Evolutionary conservation across 768 basidiomycete species (phyloP).

Genomic region (Hirschioporus abietinus): DNA sequence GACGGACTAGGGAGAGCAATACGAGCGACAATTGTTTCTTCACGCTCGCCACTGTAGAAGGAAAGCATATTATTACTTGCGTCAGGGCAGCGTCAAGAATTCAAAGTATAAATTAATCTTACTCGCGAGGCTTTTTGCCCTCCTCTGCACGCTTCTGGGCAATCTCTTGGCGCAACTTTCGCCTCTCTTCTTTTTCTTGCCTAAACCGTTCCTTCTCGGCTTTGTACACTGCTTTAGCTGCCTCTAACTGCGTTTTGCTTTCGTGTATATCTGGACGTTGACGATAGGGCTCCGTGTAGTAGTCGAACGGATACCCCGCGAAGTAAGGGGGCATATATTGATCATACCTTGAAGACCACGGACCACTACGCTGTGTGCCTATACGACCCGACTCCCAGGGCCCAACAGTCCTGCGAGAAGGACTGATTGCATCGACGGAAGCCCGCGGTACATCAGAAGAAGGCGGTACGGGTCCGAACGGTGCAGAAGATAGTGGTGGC

Average conservation of each 20-base stretch:
- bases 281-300: constrained; percentile 10
- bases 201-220: constrained; percentile 67
- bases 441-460: constrained; percentile 14
- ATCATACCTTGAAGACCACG: neutral
- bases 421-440: constrained; percentile 9
- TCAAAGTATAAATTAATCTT: constrained; percentile 12
- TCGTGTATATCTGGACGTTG: constrained; percentile 8
- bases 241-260: constrained; percentile 40
- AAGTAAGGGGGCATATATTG: neutral
- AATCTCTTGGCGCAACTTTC: constrained; percentile 29
- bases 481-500: constrained; percentile 11
- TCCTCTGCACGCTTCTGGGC: constrained; percentile 10
- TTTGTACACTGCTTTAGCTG: constrained; percentile 63
- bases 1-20: neutral
- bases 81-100: constrained; percentile 12
- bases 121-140: constrained; percentile 4
- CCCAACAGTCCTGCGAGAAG: neutral
- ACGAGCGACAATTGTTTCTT: constrained; percentile 12
- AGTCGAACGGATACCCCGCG: constrained; percentile 3
- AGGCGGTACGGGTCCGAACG: constrained; percentile 19
- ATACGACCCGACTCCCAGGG: neutral
- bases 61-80: neutral
- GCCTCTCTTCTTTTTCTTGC: constrained; percentile 46
- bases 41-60: constrained; percentile 14
- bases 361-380: neutral